Evolutionary conservation across 169 alveolate species (phyloP), one percentile per base, ranked within the genome.

Genomic region (Babesia ovis): DNA sequence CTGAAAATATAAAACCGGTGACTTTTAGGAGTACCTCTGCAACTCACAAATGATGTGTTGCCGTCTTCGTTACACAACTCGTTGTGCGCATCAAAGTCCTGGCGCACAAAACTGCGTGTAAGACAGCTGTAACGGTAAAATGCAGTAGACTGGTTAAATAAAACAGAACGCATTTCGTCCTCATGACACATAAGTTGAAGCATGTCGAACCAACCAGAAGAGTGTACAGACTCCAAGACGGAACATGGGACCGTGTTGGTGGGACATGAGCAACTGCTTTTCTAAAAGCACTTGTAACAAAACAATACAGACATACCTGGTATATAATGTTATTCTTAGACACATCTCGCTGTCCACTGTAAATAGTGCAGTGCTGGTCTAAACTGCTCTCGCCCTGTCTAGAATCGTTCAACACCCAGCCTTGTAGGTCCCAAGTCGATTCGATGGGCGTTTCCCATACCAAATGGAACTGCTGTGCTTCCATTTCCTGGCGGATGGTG

Each of bases 61-160:
- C 56, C 74, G 29, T 27, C 80, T 53, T 70, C 89, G 60, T 70
- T 81, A 35, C 89, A 81, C 23, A 81, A 34, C 34, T 61, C 74
- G 32, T 68, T 70, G 39, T 60, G 66, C 18, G 89, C 72, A n/a
- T 81, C 89, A 42, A 71, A 81, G 46, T 81, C 89, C 39, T 81
- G 81, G 55, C 76, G 71, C 22, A 81, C 8, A 42, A 71, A 81
- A 22, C 68, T 81, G 25, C 43, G 32, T 1, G 79, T 68, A 22
- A 62, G 53, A 60, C 89, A 81, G 29, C 79, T 68, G 55, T 46
- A 81, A 23, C 83, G 58, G 57, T 81, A 70, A 58, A 61, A 81
- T 8, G 56, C 66, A 22, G 41, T 35, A 25, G 72, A 23, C 29
- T 81, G 71, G 25, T 35, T 39, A 42, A 81, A 81, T 34, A 81